Conservation (phyloP, 2,329 filamentous ascomycete species). For the Botrytis paeoniae region DNA sequence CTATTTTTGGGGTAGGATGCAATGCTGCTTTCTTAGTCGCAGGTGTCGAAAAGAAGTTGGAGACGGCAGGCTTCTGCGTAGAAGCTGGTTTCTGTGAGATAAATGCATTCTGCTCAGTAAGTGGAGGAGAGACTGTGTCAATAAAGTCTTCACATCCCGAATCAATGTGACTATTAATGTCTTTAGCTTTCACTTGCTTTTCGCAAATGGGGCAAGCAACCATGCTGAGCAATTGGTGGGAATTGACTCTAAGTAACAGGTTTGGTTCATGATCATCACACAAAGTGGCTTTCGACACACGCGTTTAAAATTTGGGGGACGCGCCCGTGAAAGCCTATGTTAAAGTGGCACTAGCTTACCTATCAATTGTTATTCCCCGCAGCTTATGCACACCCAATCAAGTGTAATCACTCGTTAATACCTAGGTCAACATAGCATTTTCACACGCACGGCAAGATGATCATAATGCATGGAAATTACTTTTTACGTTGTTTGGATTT, state of each 20-base stretch:
- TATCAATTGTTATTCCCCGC: neutral
- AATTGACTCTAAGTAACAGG: neutral
- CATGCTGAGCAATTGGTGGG: constrained; percentile 28
- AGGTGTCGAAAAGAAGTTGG: constrained; percentile 61
- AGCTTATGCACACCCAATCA: neutral
- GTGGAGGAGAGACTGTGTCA: constrained; percentile 45
- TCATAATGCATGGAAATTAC: constrained; percentile 14
- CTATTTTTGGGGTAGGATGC: constrained; percentile 33
- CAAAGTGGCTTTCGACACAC: neutral
- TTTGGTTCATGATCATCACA: constrained; percentile 6
- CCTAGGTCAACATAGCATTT: neutral
- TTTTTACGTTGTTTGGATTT: constrained; percentile 23
- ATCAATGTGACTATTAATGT: constrained; percentile 91
- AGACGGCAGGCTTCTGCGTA: constrained; percentile 44
- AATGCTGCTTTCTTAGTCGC: constrained; percentile 50
- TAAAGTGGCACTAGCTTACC: constrained; percentile 6
- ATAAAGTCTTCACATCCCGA: constrained; percentile 71
- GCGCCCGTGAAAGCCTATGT: neutral
- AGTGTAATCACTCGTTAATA: neutral
- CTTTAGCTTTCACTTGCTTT: constrained; percentile 64
- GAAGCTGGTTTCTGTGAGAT: constrained; percentile 46
- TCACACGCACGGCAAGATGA: constrained; percentile 5
- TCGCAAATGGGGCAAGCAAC: constrained; percentile 82
- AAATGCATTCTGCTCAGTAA: constrained; percentile 38
- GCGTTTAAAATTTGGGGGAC: constrained; percentile 4